phyloP scores from a whole-genome alignment of 306 rosid genomes.

The Macrotyloma uniflorum region DNA sequence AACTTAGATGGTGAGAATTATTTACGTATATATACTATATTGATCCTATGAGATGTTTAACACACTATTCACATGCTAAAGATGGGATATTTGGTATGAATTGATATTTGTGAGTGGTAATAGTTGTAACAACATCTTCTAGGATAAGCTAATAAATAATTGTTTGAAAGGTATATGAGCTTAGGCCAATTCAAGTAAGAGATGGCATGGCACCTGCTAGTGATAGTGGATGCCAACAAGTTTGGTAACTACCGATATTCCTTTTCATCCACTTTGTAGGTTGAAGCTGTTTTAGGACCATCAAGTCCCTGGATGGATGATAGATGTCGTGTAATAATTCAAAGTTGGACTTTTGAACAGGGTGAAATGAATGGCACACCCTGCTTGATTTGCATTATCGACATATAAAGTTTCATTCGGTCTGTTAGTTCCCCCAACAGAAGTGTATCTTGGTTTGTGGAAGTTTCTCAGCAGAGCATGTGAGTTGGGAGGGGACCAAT shows the following conservation, averaged over 20 bases:
- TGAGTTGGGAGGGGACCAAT: conserved; percentile 57
- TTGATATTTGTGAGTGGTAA: neutral
- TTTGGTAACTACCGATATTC: neutral
- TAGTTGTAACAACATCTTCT: neutral
- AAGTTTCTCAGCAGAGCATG: conserved; percentile 48
- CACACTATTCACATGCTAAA: neutral
- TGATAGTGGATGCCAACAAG: conserved; percentile 12
- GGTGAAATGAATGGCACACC: neutral
- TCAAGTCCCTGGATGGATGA: conserved; percentile 2
- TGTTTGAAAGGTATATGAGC: neutral
- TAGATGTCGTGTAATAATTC: conserved; percentile 26
- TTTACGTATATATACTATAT: neutral
- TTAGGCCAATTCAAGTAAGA: conserved; percentile 18
- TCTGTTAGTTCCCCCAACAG: conserved; percentile 17
- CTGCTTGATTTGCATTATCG: conserved; percentile 33
- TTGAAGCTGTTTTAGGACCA: conserved; percentile 21
- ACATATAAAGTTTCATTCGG: conserved; percentile 3
- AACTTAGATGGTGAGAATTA: neutral
- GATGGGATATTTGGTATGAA: neutral
- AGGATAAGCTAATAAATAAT: neutral
- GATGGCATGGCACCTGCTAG: neutral
- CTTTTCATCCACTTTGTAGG: neutral
- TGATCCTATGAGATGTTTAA: neutral
- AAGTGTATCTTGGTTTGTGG: conserved; percentile 33
- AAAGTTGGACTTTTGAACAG: conserved; percentile 6